Conservation (phyloP, 352 stramenopile species). For the Phytophthora podocarpi region DNA sequence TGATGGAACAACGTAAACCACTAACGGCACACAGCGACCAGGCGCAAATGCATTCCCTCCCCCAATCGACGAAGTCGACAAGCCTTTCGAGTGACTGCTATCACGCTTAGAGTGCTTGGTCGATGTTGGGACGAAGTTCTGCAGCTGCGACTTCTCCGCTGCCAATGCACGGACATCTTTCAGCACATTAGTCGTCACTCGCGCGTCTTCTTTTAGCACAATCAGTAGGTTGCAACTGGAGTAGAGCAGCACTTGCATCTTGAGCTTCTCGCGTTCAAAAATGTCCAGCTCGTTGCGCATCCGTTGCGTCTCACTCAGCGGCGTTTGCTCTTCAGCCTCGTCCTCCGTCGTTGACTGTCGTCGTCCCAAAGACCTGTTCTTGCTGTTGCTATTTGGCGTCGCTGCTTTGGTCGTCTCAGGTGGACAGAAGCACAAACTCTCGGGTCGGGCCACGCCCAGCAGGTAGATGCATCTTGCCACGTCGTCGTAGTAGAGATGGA, state of each 20-base stretch:
- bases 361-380: constrained; percentile 3
- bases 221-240: constrained; percentile 66
- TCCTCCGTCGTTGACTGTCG: constrained; percentile 7
- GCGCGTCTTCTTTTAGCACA: constrained; percentile 45
- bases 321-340: constrained; percentile 14
- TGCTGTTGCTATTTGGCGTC: constrained; percentile 12
- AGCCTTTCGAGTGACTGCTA: constrained; percentile 25
- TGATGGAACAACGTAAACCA: constrained; percentile 65
- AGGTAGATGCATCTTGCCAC: constrained; percentile 54
- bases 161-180: constrained; percentile 54
- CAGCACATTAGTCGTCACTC: constrained; percentile 48
- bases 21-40: constrained; percentile 68
- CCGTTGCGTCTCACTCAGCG: constrained; percentile 17
- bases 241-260: constrained; percentile 72
- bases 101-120: constrained; percentile 49
- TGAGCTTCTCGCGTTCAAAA: constrained; percentile 58
- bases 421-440: constrained; percentile 41
- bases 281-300: constrained; percentile 17
- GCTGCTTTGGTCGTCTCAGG: constrained; percentile 4
- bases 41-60: constrained; percentile 51
- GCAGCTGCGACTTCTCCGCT: constrained; percentile 61
- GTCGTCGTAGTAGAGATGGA: constrained; percentile 70
- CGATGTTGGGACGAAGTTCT: constrained; percentile 33
- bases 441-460: constrained; percentile 49
- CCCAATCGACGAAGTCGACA: constrained; percentile 11